Conservation (phyloP, 257 asterid genomes). For the Sherardia arvensis region DNA sequence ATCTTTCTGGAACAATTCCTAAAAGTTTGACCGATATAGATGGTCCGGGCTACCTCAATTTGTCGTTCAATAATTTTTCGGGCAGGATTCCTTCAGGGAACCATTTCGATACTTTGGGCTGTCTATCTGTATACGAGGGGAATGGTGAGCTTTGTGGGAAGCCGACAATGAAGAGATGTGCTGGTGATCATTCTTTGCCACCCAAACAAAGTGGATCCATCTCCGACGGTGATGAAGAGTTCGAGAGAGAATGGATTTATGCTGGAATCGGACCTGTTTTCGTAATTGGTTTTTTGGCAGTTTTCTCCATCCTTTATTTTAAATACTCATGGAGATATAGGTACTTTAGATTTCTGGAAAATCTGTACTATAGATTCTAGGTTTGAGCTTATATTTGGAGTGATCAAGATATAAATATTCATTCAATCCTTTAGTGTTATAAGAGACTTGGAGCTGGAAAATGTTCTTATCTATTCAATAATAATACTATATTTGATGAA, state of each 20-base stretch:
- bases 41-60: too few species aligned
- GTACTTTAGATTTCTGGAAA: neutral
- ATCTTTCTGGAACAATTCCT: too few species aligned
- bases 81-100: too few species aligned
- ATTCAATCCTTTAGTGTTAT: too few species aligned
- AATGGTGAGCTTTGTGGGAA: neutral
- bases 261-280: neutral
- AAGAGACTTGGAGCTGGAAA: too few species aligned
- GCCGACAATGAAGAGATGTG: neutral
- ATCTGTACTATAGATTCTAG: neutral
- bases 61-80: too few species aligned
- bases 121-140: neutral
- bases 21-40: too few species aligned
- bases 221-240: neutral
- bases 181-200: neutral
- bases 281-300: neutral
- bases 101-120: too few species aligned
- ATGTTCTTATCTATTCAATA: too few species aligned
- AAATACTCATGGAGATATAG: neutral
- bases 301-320: neutral
- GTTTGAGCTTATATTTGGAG: too few species aligned
- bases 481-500: too few species aligned
- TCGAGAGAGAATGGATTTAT: neutral
- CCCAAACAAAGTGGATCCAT: neutral
- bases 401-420: too few species aligned